These are phyloP conservation scores for Lodderomyces oxycetoniae DNA, from an alignment of 1,139 yeast species.

Conservation along the genomic window DNA sequence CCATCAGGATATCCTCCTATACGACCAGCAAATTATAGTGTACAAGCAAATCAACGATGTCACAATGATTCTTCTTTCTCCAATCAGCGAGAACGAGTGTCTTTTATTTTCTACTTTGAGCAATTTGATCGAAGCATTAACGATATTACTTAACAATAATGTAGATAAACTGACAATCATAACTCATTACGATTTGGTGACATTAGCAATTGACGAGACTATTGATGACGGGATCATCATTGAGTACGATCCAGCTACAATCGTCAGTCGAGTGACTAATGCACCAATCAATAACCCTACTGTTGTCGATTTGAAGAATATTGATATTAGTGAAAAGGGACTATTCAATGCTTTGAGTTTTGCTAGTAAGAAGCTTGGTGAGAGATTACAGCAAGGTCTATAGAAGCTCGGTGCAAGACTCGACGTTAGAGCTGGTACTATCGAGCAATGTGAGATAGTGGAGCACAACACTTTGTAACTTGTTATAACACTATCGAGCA, in stretches of 20 bases:
- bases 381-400: conserved; percentile 76
- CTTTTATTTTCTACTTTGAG: conserved; percentile 72
- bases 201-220: conserved; percentile 85
- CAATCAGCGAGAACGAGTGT: conserved; percentile 78
- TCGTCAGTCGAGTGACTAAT: conserved; percentile 83
- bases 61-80: conserved; percentile 66
- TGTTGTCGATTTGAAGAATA: conserved; percentile 54
- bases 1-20: conserved; percentile 74
- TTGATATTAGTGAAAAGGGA: conserved; percentile 86
- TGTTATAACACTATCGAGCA: no score
- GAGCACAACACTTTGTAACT: no score
- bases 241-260: conserved; percentile 83
- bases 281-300: conserved; percentile 48
- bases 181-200: conserved; percentile 81
- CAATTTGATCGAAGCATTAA: conserved; percentile 78
- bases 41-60: conserved; percentile 84
- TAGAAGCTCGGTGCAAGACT: conserved; percentile 17
- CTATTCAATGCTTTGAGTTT: conserved; percentile 82
- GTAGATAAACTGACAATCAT: conserved; percentile 75
- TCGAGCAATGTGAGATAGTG: no score
- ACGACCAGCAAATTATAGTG: conserved; percentile 71
- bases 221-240: conserved; percentile 88
- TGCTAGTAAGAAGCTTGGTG: conserved; percentile 83
- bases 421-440: no score
- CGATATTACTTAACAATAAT: conserved; percentile 59